Percentiles rank a stretch among this genome's conserved stretches.
phyloP scores from a whole-genome alignment of 805 yeast species.

The Hanseniaspora osmophila region DNA sequence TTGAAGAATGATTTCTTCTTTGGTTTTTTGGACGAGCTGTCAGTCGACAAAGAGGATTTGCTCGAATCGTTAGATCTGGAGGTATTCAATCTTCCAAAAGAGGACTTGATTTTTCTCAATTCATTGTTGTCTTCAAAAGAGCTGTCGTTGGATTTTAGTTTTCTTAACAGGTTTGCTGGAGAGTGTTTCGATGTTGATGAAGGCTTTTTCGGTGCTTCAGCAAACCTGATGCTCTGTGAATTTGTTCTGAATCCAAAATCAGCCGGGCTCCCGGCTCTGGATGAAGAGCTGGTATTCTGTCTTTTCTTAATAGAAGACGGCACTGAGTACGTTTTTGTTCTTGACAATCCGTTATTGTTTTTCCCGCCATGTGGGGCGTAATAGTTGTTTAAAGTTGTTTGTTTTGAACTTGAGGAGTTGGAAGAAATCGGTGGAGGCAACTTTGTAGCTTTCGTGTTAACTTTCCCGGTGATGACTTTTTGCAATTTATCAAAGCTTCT shows the following conservation, averaged over 20 bases:
- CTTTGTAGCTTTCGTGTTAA: no score
- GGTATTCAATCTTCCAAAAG: background rate
- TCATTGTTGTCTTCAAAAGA: background rate
- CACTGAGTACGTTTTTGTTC: background rate
- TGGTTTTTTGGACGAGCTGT: background rate
- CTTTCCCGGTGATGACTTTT: slow-evolving; percentile 15
- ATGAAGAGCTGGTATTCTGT: slow-evolving; percentile 12
- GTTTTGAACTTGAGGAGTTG: no score
- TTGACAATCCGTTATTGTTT: background rate
- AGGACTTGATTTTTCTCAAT: background rate
- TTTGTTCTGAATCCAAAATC: slow-evolving; percentile 8
- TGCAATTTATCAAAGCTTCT: slow-evolving; percentile 13
- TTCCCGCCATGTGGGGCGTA: background rate
- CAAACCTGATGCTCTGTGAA: background rate
- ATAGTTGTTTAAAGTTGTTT: no score
- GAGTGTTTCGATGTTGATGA: slow-evolving; percentile 4
- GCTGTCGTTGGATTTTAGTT: background rate
- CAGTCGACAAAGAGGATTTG: background rate
- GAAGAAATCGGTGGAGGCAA: no score
- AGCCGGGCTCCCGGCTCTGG: slow-evolving; percentile 2
- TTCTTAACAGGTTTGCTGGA: background rate
- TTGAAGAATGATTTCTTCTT: background rate
- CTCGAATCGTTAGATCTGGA: background rate
- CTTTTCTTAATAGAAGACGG: background rate
- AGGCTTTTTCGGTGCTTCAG: slow-evolving; percentile 3